Evolutionary conservation across 139 green algal species (phyloP), one percentile per base, ranked within the genome.

Genomic region (Chlorella sp.): DNA sequence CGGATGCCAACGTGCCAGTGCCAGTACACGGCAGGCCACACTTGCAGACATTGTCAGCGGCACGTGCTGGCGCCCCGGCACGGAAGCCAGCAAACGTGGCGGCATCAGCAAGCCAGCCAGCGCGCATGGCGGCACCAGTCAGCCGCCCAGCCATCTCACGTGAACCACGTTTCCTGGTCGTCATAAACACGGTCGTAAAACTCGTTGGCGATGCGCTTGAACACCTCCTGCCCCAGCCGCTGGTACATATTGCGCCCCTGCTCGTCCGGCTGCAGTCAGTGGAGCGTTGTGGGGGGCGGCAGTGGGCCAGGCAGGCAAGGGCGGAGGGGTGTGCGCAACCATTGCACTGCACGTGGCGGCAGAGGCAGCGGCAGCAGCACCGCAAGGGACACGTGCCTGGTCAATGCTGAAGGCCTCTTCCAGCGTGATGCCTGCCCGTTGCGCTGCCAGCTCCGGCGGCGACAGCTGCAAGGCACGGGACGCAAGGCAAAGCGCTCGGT

Each of bases 151-250:
- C 7, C 7, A 7, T 7, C 44, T 55, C 6, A 69, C 63, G 7
- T 38, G 4, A 36, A 36, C 7, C 13, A 69, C 25, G 13, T 20
- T 1, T 79, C 72, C 16, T 20, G 23, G 11, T 79, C 72, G 13
- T 64, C 72, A 62, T 79, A 79, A 28, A 80, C 74, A 18, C 74
- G 28, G 74, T 81, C 56, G 32, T 81, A 81, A 34, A 81, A 81
- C 51, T 70, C 74, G 3, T 57, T 70, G 55, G 51, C 25, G n/a
- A 81, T 34, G 28, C 47, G 67, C 34, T 69, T 51, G 18, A 81
- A 38, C 18, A 47, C 21, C 6, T 81, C 74, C 51, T 67, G 6
- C 2, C 74, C 74, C 74, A 81, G 51, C 51, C 56, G 55, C 17
- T 67, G 51, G 51, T 81, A 81, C 55, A 81, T 23, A 30, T 81